Percentiles rank a stretch among this genome's conserved stretches.
These are phyloP conservation scores for Venturia oleaginea DNA, from an alignment of 2,329 filamentous ascomycete genomes.

Conservation along the genomic window DNA sequence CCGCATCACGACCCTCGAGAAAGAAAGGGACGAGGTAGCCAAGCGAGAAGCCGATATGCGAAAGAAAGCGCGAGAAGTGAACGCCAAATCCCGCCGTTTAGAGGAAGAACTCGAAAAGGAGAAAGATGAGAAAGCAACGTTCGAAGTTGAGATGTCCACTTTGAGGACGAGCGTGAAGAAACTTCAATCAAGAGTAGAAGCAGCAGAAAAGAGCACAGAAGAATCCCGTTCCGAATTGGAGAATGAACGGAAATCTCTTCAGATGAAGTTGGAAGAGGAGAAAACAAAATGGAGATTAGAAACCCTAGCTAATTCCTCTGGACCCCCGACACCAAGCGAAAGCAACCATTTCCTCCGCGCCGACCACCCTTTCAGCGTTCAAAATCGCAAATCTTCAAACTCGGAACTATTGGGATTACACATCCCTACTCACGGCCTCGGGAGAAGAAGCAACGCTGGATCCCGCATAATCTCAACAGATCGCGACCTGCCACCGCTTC, in stretches of 20 bases:
- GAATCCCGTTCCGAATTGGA: constrained; percentile 48
- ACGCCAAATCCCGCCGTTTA: constrained; percentile 54
- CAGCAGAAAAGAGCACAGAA: constrained; percentile 53
- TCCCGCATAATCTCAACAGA: constrained; percentile 20
- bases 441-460: constrained; percentile 19
- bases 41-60: constrained; percentile 79
- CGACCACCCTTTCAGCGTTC: constrained; percentile 28
- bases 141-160: constrained; percentile 54
- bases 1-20: constrained; percentile 69
- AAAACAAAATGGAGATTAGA: constrained; percentile 49
- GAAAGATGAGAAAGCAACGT: constrained; percentile 52
- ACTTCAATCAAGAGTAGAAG: constrained; percentile 56
- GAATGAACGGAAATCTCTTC: constrained; percentile 48
- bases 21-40: constrained; percentile 78
- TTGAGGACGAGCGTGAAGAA: constrained; percentile 51
- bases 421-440: constrained; percentile 20
- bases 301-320: constrained; percentile 22
- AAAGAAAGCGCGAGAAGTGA: constrained; percentile 80
- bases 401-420: constrained; percentile 26
- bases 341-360: constrained; percentile 24
- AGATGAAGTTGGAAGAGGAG: constrained; percentile 56
- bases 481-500: constrained; percentile 12
- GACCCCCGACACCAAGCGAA: constrained; percentile 15
- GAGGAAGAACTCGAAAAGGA: constrained; percentile 77
- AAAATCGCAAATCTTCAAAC: constrained; percentile 30